Evolutionary conservation across 768 basidiomycete genomes (phyloP).

Genomic region (Lactifluus subvellereus): DNA sequence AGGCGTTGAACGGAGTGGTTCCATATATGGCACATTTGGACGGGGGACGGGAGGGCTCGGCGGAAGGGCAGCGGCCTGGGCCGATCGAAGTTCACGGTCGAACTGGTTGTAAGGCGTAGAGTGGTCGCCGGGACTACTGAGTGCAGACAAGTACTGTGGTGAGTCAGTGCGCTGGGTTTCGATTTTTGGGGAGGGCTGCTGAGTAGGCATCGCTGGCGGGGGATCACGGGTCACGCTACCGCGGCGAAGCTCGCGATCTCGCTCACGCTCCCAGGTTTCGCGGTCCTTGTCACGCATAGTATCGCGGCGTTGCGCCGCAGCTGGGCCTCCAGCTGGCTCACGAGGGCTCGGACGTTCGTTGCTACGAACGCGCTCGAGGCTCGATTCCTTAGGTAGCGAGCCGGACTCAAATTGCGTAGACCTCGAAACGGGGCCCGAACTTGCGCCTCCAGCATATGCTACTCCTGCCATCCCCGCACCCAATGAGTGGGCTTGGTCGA

Average conservation of each 20-base stretch:
- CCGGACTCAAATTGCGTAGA: constrained; percentile 16
- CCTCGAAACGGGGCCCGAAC: constrained; percentile 16
- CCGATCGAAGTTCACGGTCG: constrained; percentile 20
- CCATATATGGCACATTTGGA: constrained; percentile 13
- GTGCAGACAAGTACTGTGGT: constrained; percentile 19
- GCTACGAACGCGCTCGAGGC: constrained; percentile 18
- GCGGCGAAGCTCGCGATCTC: constrained; percentile 15
- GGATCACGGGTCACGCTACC: constrained; percentile 22
- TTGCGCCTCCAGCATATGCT: constrained; percentile 21
- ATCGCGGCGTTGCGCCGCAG: constrained; percentile 17
- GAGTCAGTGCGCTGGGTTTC: constrained; percentile 18
- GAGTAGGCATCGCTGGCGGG: constrained; percentile 1
- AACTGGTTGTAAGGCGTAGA: constrained; percentile 13
- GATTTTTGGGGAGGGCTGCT: constrained; percentile 17
- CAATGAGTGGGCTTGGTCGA: constrained; percentile 19
- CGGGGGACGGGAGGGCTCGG: constrained; percentile 18
- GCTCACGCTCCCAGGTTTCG: constrained; percentile 16
- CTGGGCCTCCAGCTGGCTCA: constrained; percentile 3
- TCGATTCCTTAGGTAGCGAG: constrained; percentile 22
- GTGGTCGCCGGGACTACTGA: constrained; percentile 16
- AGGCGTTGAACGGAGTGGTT: constrained; percentile 19
- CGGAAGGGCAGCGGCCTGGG: constrained; percentile 14
- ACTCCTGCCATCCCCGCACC: constrained; percentile 20
- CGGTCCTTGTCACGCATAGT: constrained; percentile 16
- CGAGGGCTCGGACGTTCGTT: constrained; percentile 19